Base-by-base conservation (phyloP, 495 filamentous ascomycete genomes). In the Annulohypoxylon nitens region DNA sequence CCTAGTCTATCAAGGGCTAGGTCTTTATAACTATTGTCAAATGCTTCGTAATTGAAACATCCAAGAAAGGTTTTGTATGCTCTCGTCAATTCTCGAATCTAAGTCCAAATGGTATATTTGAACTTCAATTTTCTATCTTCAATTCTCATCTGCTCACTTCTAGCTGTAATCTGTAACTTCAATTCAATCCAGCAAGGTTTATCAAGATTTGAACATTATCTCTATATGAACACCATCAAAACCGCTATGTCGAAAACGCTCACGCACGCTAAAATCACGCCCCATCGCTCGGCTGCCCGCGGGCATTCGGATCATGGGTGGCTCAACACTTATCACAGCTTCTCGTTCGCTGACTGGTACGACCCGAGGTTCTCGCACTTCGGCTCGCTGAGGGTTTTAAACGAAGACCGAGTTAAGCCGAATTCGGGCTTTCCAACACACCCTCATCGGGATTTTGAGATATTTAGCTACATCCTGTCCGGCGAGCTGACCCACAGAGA, bases 301-400 rank as follows among this genome's bases (percentile, higher is more conserved):
- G 93, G 92, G 43, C 92, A 94, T 78, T 85, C 87, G 65, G 87
- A 94, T 76, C 90, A 93, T 79, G 92, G 90, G 78, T 95, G 92
- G 92, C 88, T 94, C n/a, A 90, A 94, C 79, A 90, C 88, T 23
- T 94, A 90, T 83, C 93, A 95, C 83, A 93, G 90, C 64, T 95
- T 97, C 86, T 88, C 85, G 80, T 94, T 95, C 78, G 91, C 92
- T 65, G 80, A 81, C 68, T 94, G 93, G 86, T 88, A 88, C 81
- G 87, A 93, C 79, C 90, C 90, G 36, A 69, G 76, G 1, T 90
- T 88, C 81, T 80, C 84, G 43, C 82, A 85, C 64, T 95, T 90
- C 76, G 93, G 93, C 14, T 84, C 87, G 26, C 82, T 95, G 45
- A 90, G 93, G 61, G 92, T 94, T 12, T 87, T 95, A 67, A 95